A percentile compares a stretch with the other conserved stretches of the same genome.
Evolutionary conservation across 2,329 filamentous ascomycete species (phyloP).

Genomic region (Hirsutella thompsonii): DNA sequence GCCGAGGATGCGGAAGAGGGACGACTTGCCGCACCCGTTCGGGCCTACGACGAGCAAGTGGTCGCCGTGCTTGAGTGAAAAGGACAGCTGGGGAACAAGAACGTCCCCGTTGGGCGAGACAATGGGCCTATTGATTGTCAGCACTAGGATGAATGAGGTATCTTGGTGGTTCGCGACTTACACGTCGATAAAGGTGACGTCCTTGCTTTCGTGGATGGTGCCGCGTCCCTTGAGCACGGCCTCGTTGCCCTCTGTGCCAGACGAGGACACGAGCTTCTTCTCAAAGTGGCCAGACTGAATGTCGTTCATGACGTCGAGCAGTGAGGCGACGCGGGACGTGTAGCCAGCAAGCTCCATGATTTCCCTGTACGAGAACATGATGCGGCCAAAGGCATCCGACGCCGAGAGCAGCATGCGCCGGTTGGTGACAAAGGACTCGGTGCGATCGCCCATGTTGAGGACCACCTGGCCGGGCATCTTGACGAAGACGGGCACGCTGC

Average conservation of each 20-base stretch:
- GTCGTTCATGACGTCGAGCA: slow-evolving; percentile 90
- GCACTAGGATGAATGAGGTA: too few relatives aligned
- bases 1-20: slow-evolving; percentile 88
- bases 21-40: slow-evolving; percentile 95
- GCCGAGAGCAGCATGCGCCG: slow-evolving; percentile 81
- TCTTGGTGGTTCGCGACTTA: slow-evolving; percentile 23
- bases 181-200: slow-evolving; percentile 78
- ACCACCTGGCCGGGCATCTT: slow-evolving; percentile 63
- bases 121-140: too few relatives aligned
- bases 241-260: slow-evolving; percentile 68
- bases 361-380: slow-evolving; percentile 98
- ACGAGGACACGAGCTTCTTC: slow-evolving; percentile 90
- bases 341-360: slow-evolving; percentile 93
- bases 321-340: slow-evolving; percentile 78
- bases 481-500: slow-evolving; percentile 92
- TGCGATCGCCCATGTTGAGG: slow-evolving; percentile 57
- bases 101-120: slow-evolving; percentile 95
- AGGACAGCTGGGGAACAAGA: slow-evolving; percentile 72
- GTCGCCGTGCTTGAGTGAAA: slow-evolving; percentile 73
- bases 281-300: slow-evolving; percentile 83
- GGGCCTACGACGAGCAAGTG: slow-evolving; percentile 92
- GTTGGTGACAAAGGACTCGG: slow-evolving; percentile 82
- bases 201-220: slow-evolving; percentile 64
- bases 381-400: slow-evolving; percentile 85
- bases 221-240: slow-evolving; percentile 74